Percentiles rank a stretch among this genome's conserved stretches.
phyloP scores from a whole-genome alignment of 2,329 filamentous ascomycete species.

The Cladosporium sp. region DNA sequence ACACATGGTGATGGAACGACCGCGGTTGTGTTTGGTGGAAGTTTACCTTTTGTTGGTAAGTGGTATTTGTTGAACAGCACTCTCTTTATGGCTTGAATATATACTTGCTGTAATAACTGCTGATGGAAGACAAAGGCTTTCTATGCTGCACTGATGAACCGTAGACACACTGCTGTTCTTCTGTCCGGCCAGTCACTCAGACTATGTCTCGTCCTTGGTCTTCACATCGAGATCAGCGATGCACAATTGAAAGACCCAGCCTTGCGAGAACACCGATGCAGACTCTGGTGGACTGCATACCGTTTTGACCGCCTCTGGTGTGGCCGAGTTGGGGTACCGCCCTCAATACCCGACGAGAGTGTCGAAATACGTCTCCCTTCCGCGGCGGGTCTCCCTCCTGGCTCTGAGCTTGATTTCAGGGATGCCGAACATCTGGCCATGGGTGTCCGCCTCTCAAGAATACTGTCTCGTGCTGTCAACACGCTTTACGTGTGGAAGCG shows the following conservation, averaged over 20 bases:
- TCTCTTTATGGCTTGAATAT: neutral
- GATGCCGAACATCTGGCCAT: constrained; percentile 41
- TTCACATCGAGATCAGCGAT: constrained; percentile 44
- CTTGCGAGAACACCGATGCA: constrained; percentile 35
- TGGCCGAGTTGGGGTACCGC: constrained; percentile 38
- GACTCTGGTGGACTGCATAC: constrained; percentile 40
- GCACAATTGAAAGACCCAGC: constrained; percentile 42
- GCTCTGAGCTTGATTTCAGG: constrained; percentile 35
- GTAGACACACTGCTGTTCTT: constrained; percentile 47
- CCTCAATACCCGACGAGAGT: constrained; percentile 36
- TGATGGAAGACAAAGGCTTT: constrained; percentile 38
- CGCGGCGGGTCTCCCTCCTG: constrained; percentile 33
- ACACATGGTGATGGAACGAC: constrained; percentile 44
- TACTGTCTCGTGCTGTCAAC: constrained; percentile 32
- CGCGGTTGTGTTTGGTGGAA: constrained; percentile 47
- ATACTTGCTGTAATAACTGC: neutral
- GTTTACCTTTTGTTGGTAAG: constrained; percentile 47
- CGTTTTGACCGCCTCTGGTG: constrained; percentile 38
- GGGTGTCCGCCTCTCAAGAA: constrained; percentile 42
- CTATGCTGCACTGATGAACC: constrained; percentile 48
- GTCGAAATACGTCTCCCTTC: constrained; percentile 47
- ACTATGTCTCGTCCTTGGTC: constrained; percentile 46
- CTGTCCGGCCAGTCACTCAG: constrained; percentile 49
- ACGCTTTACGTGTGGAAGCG: constrained; percentile 34
- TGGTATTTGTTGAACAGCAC: neutral